Conservation (phyloP, 805 yeast species). For the Ogataea trehalophila region DNA sequence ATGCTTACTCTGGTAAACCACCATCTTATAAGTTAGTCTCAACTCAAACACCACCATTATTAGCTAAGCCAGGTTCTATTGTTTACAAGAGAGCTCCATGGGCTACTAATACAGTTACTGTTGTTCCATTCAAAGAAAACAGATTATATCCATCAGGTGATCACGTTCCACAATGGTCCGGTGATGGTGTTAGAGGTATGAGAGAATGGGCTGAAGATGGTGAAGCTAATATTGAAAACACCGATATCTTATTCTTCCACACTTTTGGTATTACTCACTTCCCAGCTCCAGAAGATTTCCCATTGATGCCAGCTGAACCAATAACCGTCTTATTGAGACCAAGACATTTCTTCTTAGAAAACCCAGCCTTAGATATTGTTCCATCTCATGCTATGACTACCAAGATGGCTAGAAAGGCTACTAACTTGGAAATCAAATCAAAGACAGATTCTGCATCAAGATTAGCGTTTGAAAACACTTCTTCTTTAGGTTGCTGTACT, state of each 20-base stretch:
- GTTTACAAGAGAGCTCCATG: slow-evolving; percentile 81
- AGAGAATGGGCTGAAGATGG: slow-evolving; percentile 68
- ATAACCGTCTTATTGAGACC: slow-evolving; percentile 72
- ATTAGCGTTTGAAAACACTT: slow-evolving; percentile 42
- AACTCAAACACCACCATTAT: slow-evolving; percentile 64
- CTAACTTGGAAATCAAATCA: slow-evolving; percentile 36
- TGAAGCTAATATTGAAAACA: slow-evolving; percentile 50
- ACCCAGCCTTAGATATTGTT: slow-evolving; percentile 70
- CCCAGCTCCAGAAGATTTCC: slow-evolving; percentile 90
- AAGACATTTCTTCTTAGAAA: slow-evolving; percentile 71
- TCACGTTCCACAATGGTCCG: slow-evolving; percentile 69
- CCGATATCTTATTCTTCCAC: slow-evolving; percentile 73
- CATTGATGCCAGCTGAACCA: slow-evolving; percentile 84
- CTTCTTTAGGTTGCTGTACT: slow-evolving; percentile 27
- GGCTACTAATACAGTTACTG: slow-evolving; percentile 64
- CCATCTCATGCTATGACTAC: slow-evolving; percentile 57
- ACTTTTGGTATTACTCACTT: slow-evolving; percentile 82
- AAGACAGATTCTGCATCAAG: slow-evolving; percentile 45
- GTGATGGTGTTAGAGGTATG: slow-evolving; percentile 63
- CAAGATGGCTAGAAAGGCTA: slow-evolving; percentile 36
- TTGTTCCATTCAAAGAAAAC: slow-evolving; percentile 68
- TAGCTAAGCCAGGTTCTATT: slow-evolving; percentile 69
- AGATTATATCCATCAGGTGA: slow-evolving; percentile 79
- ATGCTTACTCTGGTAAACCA: slow-evolving; percentile 70
- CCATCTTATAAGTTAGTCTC: slow-evolving; percentile 75